Percentiles rank a stretch among this genome's conserved stretches.
These are phyloP conservation scores for Penicillium psychrofluorescens DNA, from an alignment of 495 filamentous ascomycete species.

Conservation along the genomic window DNA sequence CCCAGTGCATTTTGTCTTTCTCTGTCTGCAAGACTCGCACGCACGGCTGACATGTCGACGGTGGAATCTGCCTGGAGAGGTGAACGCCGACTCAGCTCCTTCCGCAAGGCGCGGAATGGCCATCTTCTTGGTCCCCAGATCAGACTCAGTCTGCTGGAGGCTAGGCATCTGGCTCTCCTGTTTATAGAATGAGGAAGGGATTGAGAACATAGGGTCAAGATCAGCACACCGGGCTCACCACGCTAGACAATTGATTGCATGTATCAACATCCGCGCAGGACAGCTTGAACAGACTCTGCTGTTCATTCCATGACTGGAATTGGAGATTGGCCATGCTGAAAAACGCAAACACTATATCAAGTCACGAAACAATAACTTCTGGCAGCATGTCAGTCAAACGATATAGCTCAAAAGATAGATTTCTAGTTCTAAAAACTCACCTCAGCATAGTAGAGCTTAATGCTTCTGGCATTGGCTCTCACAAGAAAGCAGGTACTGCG, in stretches of 20 bases:
- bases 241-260: conserved; percentile 18
- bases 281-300: conserved; percentile 23
- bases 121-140: conserved; percentile 25
- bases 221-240: conserved; percentile 10
- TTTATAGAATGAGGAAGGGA: no score
- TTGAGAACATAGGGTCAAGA: neutral
- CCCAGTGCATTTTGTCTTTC: conserved; percentile 55
- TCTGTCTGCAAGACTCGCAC: conserved; percentile 41
- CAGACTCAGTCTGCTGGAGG: conserved; percentile 10
- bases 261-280: conserved; percentile 23
- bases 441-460: neutral
- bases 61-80: conserved; percentile 30
- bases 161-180: conserved; percentile 18
- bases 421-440: neutral
- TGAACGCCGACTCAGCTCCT: conserved; percentile 29
- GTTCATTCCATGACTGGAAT: conserved; percentile 23
- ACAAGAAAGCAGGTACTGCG: neutral
- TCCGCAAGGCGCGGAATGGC: conserved; percentile 37
- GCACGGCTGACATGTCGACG: conserved; percentile 39
- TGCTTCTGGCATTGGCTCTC: neutral
- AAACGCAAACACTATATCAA: neutral
- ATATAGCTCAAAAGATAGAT: neutral
- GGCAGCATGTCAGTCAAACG: neutral
- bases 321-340: conserved; percentile 20
- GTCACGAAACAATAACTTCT: neutral